Percentiles rank a stretch among this genome's conserved stretches.
These are phyloP conservation scores for Niebla homalea DNA, from an alignment of 495 filamentous ascomycete species.

Conservation along the genomic window DNA sequence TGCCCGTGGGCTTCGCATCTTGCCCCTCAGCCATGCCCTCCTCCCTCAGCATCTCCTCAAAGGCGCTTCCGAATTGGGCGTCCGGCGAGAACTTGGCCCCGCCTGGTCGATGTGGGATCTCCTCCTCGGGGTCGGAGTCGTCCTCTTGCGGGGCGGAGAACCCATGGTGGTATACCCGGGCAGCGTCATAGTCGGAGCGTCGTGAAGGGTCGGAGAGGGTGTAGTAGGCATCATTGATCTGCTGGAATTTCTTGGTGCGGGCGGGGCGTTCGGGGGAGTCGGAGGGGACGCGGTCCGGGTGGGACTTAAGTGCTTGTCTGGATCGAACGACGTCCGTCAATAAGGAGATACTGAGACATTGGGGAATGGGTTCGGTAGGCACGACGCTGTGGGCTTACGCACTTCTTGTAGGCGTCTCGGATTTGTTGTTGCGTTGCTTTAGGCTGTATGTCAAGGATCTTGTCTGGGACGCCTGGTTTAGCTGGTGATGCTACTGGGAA, in stretches of 20 bases:
- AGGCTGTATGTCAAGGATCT: slow-evolving; percentile 59
- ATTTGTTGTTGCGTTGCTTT: slow-evolving; percentile 72
- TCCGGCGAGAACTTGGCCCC: slow-evolving; percentile 47
- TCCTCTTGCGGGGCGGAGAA: slow-evolving; percentile 29
- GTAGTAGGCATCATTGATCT: slow-evolving; percentile 96
- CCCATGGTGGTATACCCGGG: slow-evolving; percentile 37
- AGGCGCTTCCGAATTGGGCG: slow-evolving; percentile 72
- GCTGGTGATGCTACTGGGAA: not conserved
- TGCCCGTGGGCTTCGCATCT: slow-evolving; percentile 42
- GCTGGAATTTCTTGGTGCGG: slow-evolving; percentile 83
- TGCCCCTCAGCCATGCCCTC: slow-evolving; percentile 65
- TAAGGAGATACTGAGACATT: not conserved
- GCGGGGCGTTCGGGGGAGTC: slow-evolving; percentile 72
- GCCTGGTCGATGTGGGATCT: slow-evolving; percentile 33
- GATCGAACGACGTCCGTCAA: slow-evolving; percentile 3
- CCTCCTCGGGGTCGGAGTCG: slow-evolving; percentile 42
- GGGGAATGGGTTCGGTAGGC: not conserved
- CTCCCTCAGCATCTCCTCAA: slow-evolving; percentile 96
- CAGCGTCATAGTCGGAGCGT: slow-evolving; percentile 78
- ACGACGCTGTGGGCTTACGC: not conserved
- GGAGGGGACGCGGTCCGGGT: slow-evolving; percentile 80
- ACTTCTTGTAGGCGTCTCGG: slow-evolving; percentile 91
- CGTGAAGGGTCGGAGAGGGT: slow-evolving; percentile 71
- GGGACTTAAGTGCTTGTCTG: slow-evolving; percentile 84
- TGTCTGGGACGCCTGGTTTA: slow-evolving; percentile 24